These are phyloP conservation scores for Fusarium nygamai DNA, from an alignment of 2,329 filamentous ascomycete species.

Conservation along the genomic window DNA sequence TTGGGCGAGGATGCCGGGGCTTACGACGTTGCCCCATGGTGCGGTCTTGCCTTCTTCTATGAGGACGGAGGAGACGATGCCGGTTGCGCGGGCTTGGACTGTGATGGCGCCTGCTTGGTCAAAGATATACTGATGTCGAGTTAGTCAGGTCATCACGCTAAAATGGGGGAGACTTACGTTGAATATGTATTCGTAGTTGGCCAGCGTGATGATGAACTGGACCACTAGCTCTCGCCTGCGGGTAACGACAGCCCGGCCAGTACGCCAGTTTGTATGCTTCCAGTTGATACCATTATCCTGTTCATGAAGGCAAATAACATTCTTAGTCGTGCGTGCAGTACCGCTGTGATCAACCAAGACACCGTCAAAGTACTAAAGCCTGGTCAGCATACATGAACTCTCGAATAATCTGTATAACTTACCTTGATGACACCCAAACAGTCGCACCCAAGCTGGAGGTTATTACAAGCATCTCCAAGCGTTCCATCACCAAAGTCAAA, in stretches of 20 bases:
- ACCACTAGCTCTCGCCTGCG: conserved; percentile 71
- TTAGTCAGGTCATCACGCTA: background rate
- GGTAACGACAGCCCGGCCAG: conserved; percentile 67
- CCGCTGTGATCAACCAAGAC: conserved; percentile 40
- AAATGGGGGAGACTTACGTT: conserved; percentile 23
- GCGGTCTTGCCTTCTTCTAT: conserved; percentile 64
- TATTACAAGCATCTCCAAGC: conserved; percentile 72
- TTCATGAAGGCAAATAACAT: conserved; percentile 74
- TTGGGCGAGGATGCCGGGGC: conserved; percentile 70
- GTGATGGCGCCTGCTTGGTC: conserved; percentile 70
- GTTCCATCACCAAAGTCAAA: conserved; percentile 78
- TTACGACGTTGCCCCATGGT: conserved; percentile 70
- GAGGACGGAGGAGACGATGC: conserved; percentile 69
- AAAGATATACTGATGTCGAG: conserved; percentile 55
- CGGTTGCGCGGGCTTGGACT: conserved; percentile 72
- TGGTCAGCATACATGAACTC: background rate
- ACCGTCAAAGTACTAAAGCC: conserved; percentile 48
- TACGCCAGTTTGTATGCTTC: conserved; percentile 77
- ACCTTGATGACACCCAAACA: conserved; percentile 70
- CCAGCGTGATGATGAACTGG: conserved; percentile 74
- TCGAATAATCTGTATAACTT: background rate
- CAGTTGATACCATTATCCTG: conserved; percentile 77
- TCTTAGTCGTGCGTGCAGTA: conserved; percentile 55
- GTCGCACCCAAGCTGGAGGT: conserved; percentile 72
- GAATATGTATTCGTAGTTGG: conserved; percentile 74